phyloP scores from a whole-genome alignment of 1,139 yeast species.

The Suhomyces bokatorum region DNA sequence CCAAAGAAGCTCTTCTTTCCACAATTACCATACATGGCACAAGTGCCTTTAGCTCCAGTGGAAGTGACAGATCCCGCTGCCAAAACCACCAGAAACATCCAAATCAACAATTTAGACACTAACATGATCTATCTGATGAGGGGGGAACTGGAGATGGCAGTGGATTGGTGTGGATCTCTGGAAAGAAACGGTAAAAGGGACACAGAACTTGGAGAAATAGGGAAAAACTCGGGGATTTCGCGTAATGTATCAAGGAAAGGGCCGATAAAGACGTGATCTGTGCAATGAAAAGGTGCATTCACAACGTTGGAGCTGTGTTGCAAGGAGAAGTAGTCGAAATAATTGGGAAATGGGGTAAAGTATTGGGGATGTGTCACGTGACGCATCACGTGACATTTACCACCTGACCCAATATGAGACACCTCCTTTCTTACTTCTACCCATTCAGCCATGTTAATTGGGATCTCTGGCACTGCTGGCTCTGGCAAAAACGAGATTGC shows the following conservation, averaged over 20 bases:
- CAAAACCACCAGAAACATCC: neutral
- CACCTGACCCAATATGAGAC: neutral
- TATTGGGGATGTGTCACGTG: neutral
- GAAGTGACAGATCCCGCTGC: neutral
- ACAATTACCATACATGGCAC: slow-evolving; percentile 66
- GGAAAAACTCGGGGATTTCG: too few relatives aligned
- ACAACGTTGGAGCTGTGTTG: too few relatives aligned
- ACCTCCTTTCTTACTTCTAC: too few relatives aligned
- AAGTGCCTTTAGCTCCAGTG: slow-evolving; percentile 34
- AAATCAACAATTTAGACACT: neutral
- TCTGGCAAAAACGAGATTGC: slow-evolving; percentile 73
- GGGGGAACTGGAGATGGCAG: neutral
- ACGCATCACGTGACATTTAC: neutral
- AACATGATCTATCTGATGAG: neutral
- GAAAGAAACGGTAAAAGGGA: neutral
- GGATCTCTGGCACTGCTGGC: slow-evolving; percentile 69
- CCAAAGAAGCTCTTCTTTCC: slow-evolving; percentile 86
- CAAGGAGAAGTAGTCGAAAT: too few relatives aligned
- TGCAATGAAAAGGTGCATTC: too few relatives aligned
- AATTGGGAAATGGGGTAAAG: too few relatives aligned
- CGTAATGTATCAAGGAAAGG: too few relatives aligned
- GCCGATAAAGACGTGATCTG: too few relatives aligned
- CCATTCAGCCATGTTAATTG: slow-evolving; percentile 59
- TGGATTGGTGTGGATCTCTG: neutral
- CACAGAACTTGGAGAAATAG: too few relatives aligned